Conservation (phyloP, 2,329 filamentous ascomycete genomes). For the Onygena corvina region DNA sequence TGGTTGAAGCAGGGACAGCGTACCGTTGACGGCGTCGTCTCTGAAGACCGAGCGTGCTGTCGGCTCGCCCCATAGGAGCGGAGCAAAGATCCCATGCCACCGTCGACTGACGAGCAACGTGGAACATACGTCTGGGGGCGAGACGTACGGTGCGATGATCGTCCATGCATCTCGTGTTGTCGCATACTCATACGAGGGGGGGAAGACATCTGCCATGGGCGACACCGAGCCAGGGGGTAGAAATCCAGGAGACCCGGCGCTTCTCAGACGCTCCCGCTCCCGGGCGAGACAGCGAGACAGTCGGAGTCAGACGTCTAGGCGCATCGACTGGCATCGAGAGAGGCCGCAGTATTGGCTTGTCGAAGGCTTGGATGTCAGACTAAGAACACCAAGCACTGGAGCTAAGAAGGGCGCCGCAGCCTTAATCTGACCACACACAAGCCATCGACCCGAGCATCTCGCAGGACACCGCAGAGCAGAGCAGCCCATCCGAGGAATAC, state of each 20-base stretch:
- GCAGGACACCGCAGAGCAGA: no score
- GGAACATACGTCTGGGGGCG: conserved; percentile 45
- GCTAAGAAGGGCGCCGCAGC: no score
- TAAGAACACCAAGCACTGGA: no score
- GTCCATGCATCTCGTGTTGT: conserved; percentile 44
- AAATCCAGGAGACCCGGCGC: not conserved
- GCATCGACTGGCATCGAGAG: no score
- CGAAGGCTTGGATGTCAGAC: no score
- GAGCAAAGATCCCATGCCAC: conserved; percentile 49
- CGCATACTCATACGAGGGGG: conserved; percentile 49
- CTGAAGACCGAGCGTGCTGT: conserved; percentile 50
- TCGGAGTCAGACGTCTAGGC: no score
- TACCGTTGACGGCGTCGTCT: conserved; percentile 48
- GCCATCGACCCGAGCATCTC: no score
- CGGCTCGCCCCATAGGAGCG: conserved; percentile 50
- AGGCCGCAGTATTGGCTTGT: no score
- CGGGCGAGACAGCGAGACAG: no score
- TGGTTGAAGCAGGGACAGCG: not conserved
- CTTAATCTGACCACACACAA: no score
- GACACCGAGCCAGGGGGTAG: not conserved
- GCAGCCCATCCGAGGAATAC: no score
- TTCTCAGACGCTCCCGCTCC: no score
- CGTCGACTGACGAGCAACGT: conserved; percentile 44
- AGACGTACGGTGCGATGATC: conserved; percentile 45
- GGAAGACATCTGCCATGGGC: conserved; percentile 43